Base-by-base conservation (phyloP, 768 basidiomycete species). In the Cystobasidium onofrii region DNA sequence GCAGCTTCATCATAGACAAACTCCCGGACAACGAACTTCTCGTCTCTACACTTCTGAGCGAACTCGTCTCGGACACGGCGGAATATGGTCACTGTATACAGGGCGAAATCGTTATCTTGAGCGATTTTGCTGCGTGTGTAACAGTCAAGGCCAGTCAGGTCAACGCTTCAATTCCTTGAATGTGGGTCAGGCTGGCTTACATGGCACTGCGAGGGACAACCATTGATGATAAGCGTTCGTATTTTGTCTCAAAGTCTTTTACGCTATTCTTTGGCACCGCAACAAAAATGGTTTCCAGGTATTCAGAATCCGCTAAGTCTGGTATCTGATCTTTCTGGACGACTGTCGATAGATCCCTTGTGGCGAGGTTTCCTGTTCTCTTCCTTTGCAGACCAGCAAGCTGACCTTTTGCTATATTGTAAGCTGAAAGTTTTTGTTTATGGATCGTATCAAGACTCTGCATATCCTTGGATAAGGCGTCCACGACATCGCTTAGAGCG, bases 11-110 rank as follows among this genome's bases (percentile, higher is more conserved):
- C 91, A 80, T 86, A 98, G 17, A 86, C 86, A 80, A 97, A 99
- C 77, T 99, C 96, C n/a, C 96, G 87, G 12, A 92, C 87, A 73
- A 93, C 88, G 83, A 92, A 98, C 92, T 95, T 98, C 81, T 91
- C 88, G 81, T 98, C 96, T 74, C 96, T 85, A 79, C 92, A 95
- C 80, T 90, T 94, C 82, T 97, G 93, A 1, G 88, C 82, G 80
- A 95, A 97, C 73, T 94, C 90, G 76, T 98, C 96, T 79, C 90
- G 89, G 43, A 92, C 87, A 77, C 90, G 88, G 79, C 87, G 87
- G 86, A 99, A 99, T 41, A 96, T 83, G 44, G 94, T 90, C 3
- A 92, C 91, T 15, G 86, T 84, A 78, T 89, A 92, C 18, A 99
- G 84, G 29, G 86, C 85, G 81, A 88, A 99, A 77, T 98, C 96